A percentile compares a stretch with the other conserved stretches of the same genome.
These are phyloP conservation scores for Endocalyx cinctus DNA, from an alignment of 2,329 filamentous ascomycete genomes.

Conservation along the genomic window DNA sequence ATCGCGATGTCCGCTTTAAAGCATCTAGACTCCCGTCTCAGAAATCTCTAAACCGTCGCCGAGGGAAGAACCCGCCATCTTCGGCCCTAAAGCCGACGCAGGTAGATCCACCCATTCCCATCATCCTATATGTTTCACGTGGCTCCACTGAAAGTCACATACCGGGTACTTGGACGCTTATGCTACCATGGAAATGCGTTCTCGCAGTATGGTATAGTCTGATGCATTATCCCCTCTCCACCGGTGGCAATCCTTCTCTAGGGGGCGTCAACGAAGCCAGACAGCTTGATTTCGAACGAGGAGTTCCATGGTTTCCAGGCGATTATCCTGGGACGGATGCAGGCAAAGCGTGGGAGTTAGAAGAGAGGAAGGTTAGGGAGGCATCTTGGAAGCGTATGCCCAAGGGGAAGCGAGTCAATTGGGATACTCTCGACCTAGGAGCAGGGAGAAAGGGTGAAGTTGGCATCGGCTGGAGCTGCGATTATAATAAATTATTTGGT, in stretches of 20 bases:
- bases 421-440: slow-evolving; percentile 69
- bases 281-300: slow-evolving; percentile 78
- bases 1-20: slow-evolving; percentile 58
- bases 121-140: slow-evolving; percentile 63
- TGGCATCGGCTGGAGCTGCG: slow-evolving; percentile 76
- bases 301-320: slow-evolving; percentile 76
- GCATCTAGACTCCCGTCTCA: slow-evolving; percentile 68
- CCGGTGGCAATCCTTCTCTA: slow-evolving; percentile 75
- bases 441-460: slow-evolving; percentile 73
- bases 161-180: slow-evolving; percentile 73
- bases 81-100: slow-evolving; percentile 50
- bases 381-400: slow-evolving; percentile 71
- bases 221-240: slow-evolving; percentile 75
- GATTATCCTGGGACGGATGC: slow-evolving; percentile 78
- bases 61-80: slow-evolving; percentile 59
- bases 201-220: slow-evolving; percentile 79
- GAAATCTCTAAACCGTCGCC: slow-evolving; percentile 75
- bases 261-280: slow-evolving; percentile 75
- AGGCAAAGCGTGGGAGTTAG: slow-evolving; percentile 72
- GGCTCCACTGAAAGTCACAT: slow-evolving; percentile 40
- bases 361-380: slow-evolving; percentile 56
- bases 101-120: slow-evolving; percentile 71
- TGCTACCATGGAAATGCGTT: slow-evolving; percentile 89
- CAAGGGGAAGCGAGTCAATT: slow-evolving; percentile 75
- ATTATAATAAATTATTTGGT: slow-evolving; percentile 69